Evolutionary conservation across 305 asterid species (phyloP).

Genomic region (Fraxinus latifolia): DNA sequence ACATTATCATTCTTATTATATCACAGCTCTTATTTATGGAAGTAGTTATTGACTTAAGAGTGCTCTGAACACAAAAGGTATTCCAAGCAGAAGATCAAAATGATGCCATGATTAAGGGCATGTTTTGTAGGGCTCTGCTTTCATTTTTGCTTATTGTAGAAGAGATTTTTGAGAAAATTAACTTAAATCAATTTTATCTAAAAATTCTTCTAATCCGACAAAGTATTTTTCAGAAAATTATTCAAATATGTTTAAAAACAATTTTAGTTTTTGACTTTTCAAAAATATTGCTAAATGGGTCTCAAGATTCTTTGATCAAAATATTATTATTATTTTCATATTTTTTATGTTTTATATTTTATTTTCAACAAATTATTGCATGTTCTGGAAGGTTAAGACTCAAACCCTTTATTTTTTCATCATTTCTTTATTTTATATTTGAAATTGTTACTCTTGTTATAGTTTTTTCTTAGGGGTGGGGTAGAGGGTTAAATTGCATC

Average conservation of each 20-base stretch:
- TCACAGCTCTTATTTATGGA: background rate
- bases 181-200: background rate
- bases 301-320: background rate
- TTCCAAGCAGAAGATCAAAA: slow-evolving; percentile 1
- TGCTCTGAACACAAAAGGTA: background rate
- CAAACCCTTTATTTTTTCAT: slow-evolving; percentile 11
- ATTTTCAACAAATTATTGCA: slow-evolving; percentile 5
- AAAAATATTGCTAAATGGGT: background rate
- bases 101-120: background rate
- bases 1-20: background rate
- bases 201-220: background rate
- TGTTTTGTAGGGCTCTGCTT: background rate
- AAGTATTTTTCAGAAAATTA: background rate
- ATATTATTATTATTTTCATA: background rate
- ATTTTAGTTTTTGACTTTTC: background rate
- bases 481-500: background rate
- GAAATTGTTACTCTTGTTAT: slow-evolving; percentile 7
- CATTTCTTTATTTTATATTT: background rate
- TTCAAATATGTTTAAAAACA: background rate
- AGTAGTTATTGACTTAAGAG: slow-evolving; percentile 25
- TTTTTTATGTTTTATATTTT: background rate
- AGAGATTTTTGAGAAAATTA: background rate
- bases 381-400: slow-evolving; percentile 11
- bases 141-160: background rate
- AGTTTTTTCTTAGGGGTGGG: background rate